Evolutionary conservation across 495 filamentous ascomycete genomes (phyloP), one percentile per base, ranked within the genome.

Genomic region (Aspergillus affinis): DNA sequence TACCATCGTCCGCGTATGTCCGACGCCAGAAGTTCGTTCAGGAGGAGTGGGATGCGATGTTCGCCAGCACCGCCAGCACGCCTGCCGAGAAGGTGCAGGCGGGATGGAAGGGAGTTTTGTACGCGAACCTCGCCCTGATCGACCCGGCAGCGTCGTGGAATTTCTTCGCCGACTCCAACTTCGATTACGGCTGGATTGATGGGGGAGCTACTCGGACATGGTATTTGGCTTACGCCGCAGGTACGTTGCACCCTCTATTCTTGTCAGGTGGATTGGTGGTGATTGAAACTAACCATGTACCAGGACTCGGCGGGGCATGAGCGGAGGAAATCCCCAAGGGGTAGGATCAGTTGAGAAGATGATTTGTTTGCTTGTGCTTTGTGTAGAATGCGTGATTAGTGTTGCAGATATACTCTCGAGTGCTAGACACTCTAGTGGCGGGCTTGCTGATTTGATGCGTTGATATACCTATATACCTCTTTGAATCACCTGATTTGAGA

Each of bases 41-140:
- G 19, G 82, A 97, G 72, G 94, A 98, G 73, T 98, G 95, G 94
- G 76, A 87, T 27, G 81, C 80, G 15, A 91, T 88, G 64, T 97
- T 97, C 61, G 68, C 73, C 5, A 52, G 63, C n/a, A 69, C 72
- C 36, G 75, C 78, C 19, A 65, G 68, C 1, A 65, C 70, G 2
- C 80, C 87, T 2, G 90, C 82, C 0, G 81, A 86, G 6, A 68
- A 74, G 0, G 84, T 90, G 0, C 72, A 72, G 0, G 89, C 86
- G 29, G 93, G 92, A 5, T 97, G 93, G 93, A 90, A 82, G 63
- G 91, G 93, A 2, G 86, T 98, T 4, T 67, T 98, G 32, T 91
- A 86, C 64, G 90, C 86, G 8, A 97, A 97, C 66, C 81, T 90
- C 9, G 92, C 91, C 2, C 82, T 92, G 2, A 78, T 91, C 21